Percentiles rank a stretch among this genome's conserved stretches.
phyloP scores from a whole-genome alignment of 2,329 filamentous ascomycete species.

The Metarhizium guizhouense region DNA sequence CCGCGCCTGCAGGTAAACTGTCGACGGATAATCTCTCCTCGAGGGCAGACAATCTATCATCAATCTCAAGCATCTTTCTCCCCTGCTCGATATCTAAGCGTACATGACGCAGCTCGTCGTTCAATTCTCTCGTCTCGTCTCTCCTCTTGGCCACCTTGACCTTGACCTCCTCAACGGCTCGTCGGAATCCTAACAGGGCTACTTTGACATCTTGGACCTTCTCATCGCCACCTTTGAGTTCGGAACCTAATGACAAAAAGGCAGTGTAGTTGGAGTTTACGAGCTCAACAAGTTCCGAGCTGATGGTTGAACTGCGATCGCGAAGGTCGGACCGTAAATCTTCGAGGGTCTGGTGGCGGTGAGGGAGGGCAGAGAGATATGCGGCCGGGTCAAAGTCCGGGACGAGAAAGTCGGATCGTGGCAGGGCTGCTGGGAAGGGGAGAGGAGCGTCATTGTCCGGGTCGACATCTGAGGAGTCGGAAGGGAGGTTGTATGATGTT shows the following conservation, averaged over 20 bases:
- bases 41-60: conserved; percentile 51
- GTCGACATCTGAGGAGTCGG: conserved; percentile 16
- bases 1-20: conserved; percentile 16
- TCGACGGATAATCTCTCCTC: conserved; percentile 55
- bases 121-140: conserved; percentile 50
- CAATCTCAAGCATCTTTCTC: conserved; percentile 56
- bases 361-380: conserved; percentile 72
- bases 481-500: conserved; percentile 6
- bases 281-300: conserved; percentile 80
- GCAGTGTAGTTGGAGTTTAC: conserved; percentile 94
- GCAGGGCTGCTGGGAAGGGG: conserved; percentile 80
- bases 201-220: conserved; percentile 85
- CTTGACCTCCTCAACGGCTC: conserved; percentile 71
- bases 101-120: conserved; percentile 59
- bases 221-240: conserved; percentile 80
- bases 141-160: conserved; percentile 54
- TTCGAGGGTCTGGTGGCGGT: conserved; percentile 92
- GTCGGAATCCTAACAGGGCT: conserved; percentile 73
- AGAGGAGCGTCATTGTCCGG: conserved; percentile 58
- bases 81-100: conserved; percentile 53
- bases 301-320: conserved; percentile 68
- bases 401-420: conserved; percentile 72
- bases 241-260: conserved; percentile 74
- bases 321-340: conserved; percentile 83
- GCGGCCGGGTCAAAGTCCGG: conserved; percentile 67